phyloP scores from a whole-genome alignment of 768 basidiomycete genomes.

The Lepiota brunneoincarnata region DNA sequence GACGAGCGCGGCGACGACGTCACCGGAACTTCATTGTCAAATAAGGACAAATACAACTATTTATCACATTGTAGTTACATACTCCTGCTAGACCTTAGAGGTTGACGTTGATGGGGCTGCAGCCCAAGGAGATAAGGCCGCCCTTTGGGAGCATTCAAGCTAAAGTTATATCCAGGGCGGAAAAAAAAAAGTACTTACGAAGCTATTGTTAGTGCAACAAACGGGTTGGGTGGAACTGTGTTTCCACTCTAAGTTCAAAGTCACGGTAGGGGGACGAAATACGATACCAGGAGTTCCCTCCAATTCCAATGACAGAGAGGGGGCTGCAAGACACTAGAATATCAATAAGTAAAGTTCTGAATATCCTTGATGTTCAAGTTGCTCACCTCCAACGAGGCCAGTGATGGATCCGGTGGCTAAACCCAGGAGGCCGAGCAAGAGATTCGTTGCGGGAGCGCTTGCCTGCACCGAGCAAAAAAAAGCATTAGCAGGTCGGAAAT shows the following conservation, averaged over 20 bases:
- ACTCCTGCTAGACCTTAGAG: too few species aligned
- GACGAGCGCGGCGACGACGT: neutral
- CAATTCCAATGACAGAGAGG: conserved; percentile 16
- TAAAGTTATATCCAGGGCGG: neutral
- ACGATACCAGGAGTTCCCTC: conserved; percentile 15
- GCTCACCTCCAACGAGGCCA: conserved; percentile 17
- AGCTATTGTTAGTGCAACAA: conserved; percentile 26
- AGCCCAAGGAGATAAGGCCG: conserved; percentile 17
- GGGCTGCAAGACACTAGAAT: conserved; percentile 16
- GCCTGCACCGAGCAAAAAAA: neutral
- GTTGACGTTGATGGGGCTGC: conserved; percentile 16
- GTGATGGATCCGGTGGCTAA: conserved; percentile 16
- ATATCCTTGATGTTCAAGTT: neutral
- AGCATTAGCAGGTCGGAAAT: neutral
- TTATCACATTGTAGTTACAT: neutral
- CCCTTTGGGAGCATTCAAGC: neutral
- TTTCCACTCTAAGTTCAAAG: too few species aligned
- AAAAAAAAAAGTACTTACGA: conserved; percentile 15
- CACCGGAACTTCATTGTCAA: neutral
- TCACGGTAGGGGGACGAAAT: too few species aligned
- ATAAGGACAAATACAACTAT: neutral
- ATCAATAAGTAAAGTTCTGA: neutral
- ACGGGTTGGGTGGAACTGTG: conserved; percentile 14
- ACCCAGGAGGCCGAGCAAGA: conserved; percentile 10
- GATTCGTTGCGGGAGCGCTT: neutral